phyloP scores from a whole-genome alignment of 2,329 filamentous ascomycete species.

The Alternaria tenuissima region DNA sequence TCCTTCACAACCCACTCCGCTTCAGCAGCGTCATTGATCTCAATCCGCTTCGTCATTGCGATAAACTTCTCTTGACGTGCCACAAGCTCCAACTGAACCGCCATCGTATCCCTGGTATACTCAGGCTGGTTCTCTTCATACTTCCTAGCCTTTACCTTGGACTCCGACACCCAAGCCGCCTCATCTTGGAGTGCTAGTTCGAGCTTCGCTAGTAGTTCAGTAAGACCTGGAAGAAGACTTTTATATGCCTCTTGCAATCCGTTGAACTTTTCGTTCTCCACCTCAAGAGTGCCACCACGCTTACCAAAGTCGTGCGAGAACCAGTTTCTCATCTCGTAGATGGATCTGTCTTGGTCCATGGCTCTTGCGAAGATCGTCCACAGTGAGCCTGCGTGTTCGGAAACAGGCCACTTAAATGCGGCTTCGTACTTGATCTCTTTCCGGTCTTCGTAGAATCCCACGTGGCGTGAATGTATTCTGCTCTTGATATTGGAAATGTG shows the following conservation, averaged over 20 bases:
- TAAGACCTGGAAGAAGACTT: background rate
- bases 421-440: slow-evolving; percentile 5
- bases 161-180: background rate
- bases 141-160: background rate
- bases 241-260: background rate
- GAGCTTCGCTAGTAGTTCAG: background rate
- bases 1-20: background rate
- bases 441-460: background rate
- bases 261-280: background rate
- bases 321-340: slow-evolving; percentile 11
- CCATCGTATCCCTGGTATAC: background rate
- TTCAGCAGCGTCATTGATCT: background rate
- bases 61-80: background rate
- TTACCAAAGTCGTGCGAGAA: slow-evolving; percentile 2
- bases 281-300: background rate
- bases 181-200: background rate
- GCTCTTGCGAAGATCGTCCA: background rate
- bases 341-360: background rate
- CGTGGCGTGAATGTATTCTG: background rate
- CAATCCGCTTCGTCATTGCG: background rate
- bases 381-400: background rate
- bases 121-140: background rate
- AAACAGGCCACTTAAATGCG: background rate
- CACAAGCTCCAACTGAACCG: background rate
- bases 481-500: background rate